Conservation (phyloP, 2,329 filamentous ascomycete species). For the Aureobasidium sp. region DNA sequence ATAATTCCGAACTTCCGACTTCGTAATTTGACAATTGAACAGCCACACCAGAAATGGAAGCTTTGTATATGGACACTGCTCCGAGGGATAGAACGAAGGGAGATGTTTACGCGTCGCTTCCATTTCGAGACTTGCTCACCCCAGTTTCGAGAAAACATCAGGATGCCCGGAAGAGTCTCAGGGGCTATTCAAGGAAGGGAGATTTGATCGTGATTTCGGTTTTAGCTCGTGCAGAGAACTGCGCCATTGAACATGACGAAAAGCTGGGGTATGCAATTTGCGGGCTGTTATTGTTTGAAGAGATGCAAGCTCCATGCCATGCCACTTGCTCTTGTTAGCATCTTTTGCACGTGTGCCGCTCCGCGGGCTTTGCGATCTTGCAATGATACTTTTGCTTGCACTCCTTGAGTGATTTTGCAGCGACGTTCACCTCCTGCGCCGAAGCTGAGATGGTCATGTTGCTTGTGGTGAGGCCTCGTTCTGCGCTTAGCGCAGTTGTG, state of each 20-base stretch:
- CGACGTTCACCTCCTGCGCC: not conserved
- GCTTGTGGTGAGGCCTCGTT: not conserved
- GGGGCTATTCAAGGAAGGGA: not conserved
- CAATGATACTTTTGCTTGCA: not conserved
- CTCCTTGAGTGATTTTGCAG: not conserved
- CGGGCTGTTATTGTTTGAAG: not conserved
- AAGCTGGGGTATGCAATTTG: conserved; percentile 1
- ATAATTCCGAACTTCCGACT: not conserved
- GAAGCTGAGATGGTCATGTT: not conserved
- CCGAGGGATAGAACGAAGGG: not conserved
- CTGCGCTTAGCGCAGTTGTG: not conserved
- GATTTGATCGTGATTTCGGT: not conserved
- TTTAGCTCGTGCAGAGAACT: not conserved
- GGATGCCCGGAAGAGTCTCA: not conserved
- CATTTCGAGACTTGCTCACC: not conserved
- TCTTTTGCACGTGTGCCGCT: not conserved
- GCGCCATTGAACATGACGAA: not conserved
- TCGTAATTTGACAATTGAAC: not conserved
- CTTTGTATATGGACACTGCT: not conserved
- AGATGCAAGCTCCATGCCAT: not conserved
- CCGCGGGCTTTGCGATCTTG: not conserved
- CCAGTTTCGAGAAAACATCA: not conserved
- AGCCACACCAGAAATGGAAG: conserved; percentile 3
- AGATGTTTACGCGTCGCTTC: not conserved
- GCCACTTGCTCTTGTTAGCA: not conserved